These are phyloP conservation scores for Ogataea siamensis DNA, from an alignment of 805 yeast species.

Conservation along the genomic window DNA sequence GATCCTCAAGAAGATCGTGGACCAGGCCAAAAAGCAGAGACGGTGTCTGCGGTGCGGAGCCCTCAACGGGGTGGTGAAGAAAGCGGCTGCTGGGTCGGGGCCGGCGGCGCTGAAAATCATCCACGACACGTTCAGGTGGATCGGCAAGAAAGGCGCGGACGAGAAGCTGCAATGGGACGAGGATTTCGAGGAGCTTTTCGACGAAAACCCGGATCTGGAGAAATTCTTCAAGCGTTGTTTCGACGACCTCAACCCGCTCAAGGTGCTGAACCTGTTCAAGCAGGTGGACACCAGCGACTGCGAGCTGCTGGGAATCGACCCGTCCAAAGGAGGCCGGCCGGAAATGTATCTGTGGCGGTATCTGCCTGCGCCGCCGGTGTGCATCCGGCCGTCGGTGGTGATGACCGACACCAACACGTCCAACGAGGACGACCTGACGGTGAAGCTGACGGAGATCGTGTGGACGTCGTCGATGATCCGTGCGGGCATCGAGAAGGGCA, in stretches of 20 bases:
- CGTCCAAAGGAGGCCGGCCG: conserved; percentile 87
- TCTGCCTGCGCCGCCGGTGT: conserved; percentile 98
- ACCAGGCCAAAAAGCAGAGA: conserved; percentile 94
- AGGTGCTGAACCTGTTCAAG: conserved; percentile 82
- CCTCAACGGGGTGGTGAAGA: conserved; percentile 94
- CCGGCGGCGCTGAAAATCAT: conserved; percentile 93
- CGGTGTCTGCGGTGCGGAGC: conserved; percentile 85
- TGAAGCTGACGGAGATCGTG: conserved; percentile 91
- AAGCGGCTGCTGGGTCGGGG: conserved; percentile 88
- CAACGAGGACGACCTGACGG: conserved; percentile 96
- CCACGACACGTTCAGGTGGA: conserved; percentile 94
- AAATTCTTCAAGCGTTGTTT: conserved; percentile 80
- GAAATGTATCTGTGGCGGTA: conserved; percentile 97
- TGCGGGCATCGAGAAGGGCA: conserved; percentile 94
- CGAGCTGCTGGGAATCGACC: conserved; percentile 87
- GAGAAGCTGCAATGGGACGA: conserved; percentile 87
- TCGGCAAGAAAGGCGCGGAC: conserved; percentile 82
- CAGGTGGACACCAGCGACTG: conserved; percentile 85
- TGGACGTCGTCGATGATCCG: conserved; percentile 94
- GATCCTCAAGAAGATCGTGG: conserved; percentile 74
- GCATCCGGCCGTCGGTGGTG: conserved; percentile 94
- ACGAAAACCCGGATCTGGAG: conserved; percentile 83
- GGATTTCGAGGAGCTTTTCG: conserved; percentile 73
- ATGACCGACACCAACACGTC: conserved; percentile 88
- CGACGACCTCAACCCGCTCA: conserved; percentile 92